Base-by-base conservation (phyloP, 2,329 filamentous ascomycete genomes). In the Cladosporium sp. region DNA sequence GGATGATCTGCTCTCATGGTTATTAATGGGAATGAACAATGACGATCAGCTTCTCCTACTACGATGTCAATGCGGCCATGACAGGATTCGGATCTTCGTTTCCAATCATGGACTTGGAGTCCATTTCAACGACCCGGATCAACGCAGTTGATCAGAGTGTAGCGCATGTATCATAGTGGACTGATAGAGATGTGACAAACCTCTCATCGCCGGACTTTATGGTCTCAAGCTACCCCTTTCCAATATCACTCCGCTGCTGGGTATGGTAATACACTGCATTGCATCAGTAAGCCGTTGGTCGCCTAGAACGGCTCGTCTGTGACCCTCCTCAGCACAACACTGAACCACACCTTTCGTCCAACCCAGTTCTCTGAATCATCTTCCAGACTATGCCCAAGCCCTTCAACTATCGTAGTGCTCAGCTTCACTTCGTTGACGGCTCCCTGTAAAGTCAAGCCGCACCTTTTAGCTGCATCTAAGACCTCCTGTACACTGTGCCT, bases 131-230 rank as follows among this genome's bases (percentile, higher is more conserved):
- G 13, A 5, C 10, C 18, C n/a, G 6, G 10, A 46, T 11, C 8
- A 2, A 3, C 10, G 3, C 2, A 4, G 1, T 23, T 1, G 10
- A 46, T 23, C 39, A 10, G 2, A 21, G 2, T 7, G n/a, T 3
- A 3, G 32, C 11, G 10, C 32, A 46, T 46, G 4, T 7, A 1
- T 4, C 3, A 21, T 13, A 11, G 4, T 14, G n/a, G n/a, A 21
- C 10, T 43, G 39, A 46, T 10, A 21, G 6, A 46, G 39, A 46
- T 21, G 39, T 23, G n/a, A 21, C 3, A 23, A 21, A 10, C 6
- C 10, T 21, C n/a, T n/a, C n/a, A n/a, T n/a, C n/a, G n/a, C n/a
- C n/a, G n/a, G n/a, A n/a, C n/a, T n/a, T n/a, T n/a, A n/a, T n/a
- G n/a, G n/a, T n/a, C n/a, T n/a, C n/a, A n/a, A n/a, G n/a, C n/a